Percentiles rank a stretch among this genome's conserved stretches.
phyloP scores from a whole-genome alignment of 1,139 yeast species.

The Eremothecium coryli region DNA sequence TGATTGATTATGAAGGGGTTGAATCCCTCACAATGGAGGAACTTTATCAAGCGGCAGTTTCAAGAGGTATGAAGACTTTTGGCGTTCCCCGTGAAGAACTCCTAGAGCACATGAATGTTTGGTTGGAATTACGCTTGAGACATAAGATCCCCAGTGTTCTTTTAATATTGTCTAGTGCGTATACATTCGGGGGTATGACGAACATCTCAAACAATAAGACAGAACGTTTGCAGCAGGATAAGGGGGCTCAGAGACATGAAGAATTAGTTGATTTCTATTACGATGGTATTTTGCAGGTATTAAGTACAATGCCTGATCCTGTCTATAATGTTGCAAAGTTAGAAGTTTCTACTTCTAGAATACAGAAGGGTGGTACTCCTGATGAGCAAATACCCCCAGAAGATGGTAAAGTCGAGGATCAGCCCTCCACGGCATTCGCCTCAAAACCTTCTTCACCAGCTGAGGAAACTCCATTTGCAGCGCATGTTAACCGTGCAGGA shows the following conservation, averaged over 20 bases:
- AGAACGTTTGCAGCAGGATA: slow-evolving; percentile 9
- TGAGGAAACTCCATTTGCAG: slow-evolving; percentile 6
- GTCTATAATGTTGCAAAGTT: slow-evolving; percentile 92
- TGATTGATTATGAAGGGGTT: slow-evolving; percentile 91
- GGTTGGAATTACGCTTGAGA: slow-evolving; percentile 84
- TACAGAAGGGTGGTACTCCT: slow-evolving; percentile 7
- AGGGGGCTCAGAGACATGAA: slow-evolving; percentile 10
- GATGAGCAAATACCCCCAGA: slow-evolving; percentile 1
- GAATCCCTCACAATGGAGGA: slow-evolving; percentile 74
- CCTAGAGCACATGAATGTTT: slow-evolving; percentile 71
- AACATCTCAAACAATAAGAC: slow-evolving; percentile 13
- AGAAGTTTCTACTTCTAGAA: slow-evolving; percentile 50
- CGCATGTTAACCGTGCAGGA: slow-evolving; percentile 3
- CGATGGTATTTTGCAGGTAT: slow-evolving; percentile 82
- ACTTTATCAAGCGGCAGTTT: slow-evolving; percentile 80
- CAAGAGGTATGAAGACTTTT: slow-evolving; percentile 82
- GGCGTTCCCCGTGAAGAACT: slow-evolving; percentile 79
- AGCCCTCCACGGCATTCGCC: slow-evolving; percentile 35
- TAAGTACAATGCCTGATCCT: slow-evolving; percentile 88
- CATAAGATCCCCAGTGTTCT: slow-evolving; percentile 89
- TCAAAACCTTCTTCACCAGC: slow-evolving; percentile 42
- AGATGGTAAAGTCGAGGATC: slow-evolving; percentile 14
- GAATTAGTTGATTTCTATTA: slow-evolving; percentile 46
- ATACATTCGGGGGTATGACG: slow-evolving; percentile 65
- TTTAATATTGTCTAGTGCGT: slow-evolving; percentile 76